phyloP scores from a whole-genome alignment of 345 rosid species.

The Fremontodendron californicum region DNA sequence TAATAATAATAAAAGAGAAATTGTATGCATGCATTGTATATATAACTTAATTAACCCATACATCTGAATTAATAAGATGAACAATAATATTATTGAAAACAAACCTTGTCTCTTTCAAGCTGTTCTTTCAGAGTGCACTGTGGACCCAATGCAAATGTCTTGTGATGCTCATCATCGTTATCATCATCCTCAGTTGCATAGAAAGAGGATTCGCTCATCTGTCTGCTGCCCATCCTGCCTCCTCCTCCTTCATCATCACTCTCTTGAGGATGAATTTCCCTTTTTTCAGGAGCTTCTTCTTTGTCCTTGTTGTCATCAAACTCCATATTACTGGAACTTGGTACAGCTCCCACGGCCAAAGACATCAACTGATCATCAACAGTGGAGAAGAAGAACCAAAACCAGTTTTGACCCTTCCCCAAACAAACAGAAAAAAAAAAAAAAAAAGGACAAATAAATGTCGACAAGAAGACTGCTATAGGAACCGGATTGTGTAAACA shows the following conservation, averaged over 20 bases:
- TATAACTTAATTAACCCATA: too few relatives aligned
- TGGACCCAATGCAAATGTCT: constrained; percentile 58
- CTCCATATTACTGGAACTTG: constrained; percentile 49
- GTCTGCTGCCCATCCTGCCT: constrained; percentile 35
- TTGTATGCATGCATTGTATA: too few relatives aligned
- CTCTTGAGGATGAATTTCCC: constrained; percentile 15
- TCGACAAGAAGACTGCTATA: too few relatives aligned
- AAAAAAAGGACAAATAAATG: too few relatives aligned
- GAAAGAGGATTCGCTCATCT: constrained; percentile 42
- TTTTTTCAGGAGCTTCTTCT: background rate
- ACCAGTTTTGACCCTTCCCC: background rate
- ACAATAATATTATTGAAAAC: background rate
- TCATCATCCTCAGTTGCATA: constrained; percentile 40
- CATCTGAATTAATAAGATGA: too few relatives aligned
- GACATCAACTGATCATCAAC: constrained; percentile 42
- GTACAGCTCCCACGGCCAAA: constrained; percentile 46
- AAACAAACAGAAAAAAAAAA: background rate
- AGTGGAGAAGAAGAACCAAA: background rate
- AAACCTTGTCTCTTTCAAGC: constrained; percentile 68
- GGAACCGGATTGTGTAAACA: background rate
- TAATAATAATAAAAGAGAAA: background rate
- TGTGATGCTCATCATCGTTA: constrained; percentile 45
- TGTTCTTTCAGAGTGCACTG: constrained; percentile 70
- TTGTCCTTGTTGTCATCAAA: constrained; percentile 32
- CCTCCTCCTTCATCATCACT: constrained; percentile 27